phyloP scores from a whole-genome alignment of 2,329 filamentous ascomycete genomes.

The Setomelanomma holmii region DNA sequence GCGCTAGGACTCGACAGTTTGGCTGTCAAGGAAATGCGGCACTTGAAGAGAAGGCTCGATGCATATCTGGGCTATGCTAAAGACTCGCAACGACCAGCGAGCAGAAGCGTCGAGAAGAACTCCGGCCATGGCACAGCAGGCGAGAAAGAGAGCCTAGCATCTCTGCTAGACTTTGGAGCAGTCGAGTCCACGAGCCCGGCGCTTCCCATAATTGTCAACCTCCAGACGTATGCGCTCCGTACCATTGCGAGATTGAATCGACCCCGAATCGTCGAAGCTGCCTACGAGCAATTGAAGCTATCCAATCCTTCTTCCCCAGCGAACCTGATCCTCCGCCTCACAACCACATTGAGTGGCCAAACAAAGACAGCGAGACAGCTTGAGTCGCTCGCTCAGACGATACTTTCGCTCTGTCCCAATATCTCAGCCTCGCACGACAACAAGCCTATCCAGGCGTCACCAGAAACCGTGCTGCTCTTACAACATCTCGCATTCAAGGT shows the following conservation, averaged over 20 bases:
- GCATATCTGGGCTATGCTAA: slow-evolving; percentile 23
- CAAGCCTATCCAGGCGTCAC: slow-evolving; percentile 62
- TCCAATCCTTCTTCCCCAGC: slow-evolving; percentile 64
- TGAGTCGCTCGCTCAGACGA: slow-evolving; percentile 68
- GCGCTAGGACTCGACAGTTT: slow-evolving; percentile 70
- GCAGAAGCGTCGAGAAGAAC: slow-evolving; percentile 12
- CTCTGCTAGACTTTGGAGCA: slow-evolving; percentile 68
- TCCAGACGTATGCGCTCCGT: slow-evolving; percentile 71
- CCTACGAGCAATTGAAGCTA: slow-evolving; percentile 63
- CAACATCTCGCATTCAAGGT: slow-evolving; percentile 69
- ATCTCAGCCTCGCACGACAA: slow-evolving; percentile 72
- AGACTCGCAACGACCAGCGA: slow-evolving; percentile 5
- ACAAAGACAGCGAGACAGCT: slow-evolving; percentile 70
- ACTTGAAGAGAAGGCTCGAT: slow-evolving; percentile 70
- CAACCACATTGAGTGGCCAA: slow-evolving; percentile 54
- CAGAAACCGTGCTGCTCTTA: slow-evolving; percentile 66
- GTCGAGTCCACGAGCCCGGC: slow-evolving; percentile 41
- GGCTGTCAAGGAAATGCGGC: slow-evolving; percentile 71
- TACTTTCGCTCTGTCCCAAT: slow-evolving; percentile 72
- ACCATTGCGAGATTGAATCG: slow-evolving; percentile 68
- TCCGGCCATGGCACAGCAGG: slow-evolving; percentile 39
- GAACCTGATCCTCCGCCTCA: slow-evolving; percentile 61
- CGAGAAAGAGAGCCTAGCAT: slow-evolving; percentile 59
- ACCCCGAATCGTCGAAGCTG: slow-evolving; percentile 64
- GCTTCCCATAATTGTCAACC: slow-evolving; percentile 65